phyloP scores from a whole-genome alignment of 2,329 filamentous ascomycete species.

The Fusarium nodosum region DNA sequence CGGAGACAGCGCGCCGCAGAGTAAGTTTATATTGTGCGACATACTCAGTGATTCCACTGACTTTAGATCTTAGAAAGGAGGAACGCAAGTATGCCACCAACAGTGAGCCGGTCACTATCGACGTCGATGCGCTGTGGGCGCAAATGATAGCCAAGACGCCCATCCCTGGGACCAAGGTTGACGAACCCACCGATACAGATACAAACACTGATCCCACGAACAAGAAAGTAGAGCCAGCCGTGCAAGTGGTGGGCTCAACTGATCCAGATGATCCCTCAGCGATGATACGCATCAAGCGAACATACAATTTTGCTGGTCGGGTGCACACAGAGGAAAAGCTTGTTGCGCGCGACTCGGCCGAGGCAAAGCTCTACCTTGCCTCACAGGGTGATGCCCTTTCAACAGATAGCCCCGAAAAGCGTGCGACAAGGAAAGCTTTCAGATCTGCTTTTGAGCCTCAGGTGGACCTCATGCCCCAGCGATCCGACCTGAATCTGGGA shows the following conservation, averaged over 20 bases:
- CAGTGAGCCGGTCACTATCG: slow-evolving; percentile 73
- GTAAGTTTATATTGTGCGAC: slow-evolving; percentile 55
- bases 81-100: slow-evolving; percentile 67
- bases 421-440: slow-evolving; percentile 67
- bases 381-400: slow-evolving; percentile 56
- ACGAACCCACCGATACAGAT: slow-evolving; percentile 21
- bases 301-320: slow-evolving; percentile 81
- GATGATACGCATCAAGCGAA: slow-evolving; percentile 75
- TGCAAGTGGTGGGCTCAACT: not conserved
- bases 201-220: slow-evolving; percentile 9
- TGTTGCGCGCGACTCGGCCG: slow-evolving; percentile 74
- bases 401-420: slow-evolving; percentile 56
- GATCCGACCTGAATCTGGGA: slow-evolving; percentile 71
- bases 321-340: slow-evolving; percentile 79
- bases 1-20: slow-evolving; percentile 76
- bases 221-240: slow-evolving; percentile 27
- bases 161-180: slow-evolving; percentile 13
- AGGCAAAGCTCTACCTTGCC: slow-evolving; percentile 74
- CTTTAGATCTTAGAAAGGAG: slow-evolving; percentile 61
- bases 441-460: slow-evolving; percentile 74
- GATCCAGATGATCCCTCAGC: slow-evolving; percentile 50
- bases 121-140: slow-evolving; percentile 79
- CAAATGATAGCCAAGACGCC: slow-evolving; percentile 68
- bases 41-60: slow-evolving; percentile 26
- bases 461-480: slow-evolving; percentile 58